Base-by-base conservation (phyloP, 1,284 basidiomycete genomes). In the Wallemia ichthyophaga region DNA sequence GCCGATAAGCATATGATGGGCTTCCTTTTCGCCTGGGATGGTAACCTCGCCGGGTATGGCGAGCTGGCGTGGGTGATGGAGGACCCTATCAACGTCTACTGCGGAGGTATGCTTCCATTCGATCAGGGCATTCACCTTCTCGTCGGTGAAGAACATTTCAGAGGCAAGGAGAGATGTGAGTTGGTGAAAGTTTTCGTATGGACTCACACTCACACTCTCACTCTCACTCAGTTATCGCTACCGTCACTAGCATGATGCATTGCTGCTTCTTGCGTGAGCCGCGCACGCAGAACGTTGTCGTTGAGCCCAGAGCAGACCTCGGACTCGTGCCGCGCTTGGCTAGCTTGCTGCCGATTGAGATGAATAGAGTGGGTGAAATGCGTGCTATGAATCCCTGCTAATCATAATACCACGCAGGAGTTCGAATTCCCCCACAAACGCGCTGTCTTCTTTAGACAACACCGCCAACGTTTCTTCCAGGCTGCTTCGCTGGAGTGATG, bases 41-140 rank as follows among this genome's bases (percentile, higher is more conserved):
- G 73, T 1, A 74, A 76, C 64, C 65, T 72, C 56, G 76, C 76
- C 65, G 76, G 76, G 1, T 78, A 78, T 60, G 64, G 68, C 17
- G 78, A 78, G 65, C 61, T 76, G 25, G 72, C 72, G 17, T 78
- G 75, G 69, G 67, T 72, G 58, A 78, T 74, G 69, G 73, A 74
- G 60, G 65, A 69, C 58, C 63, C 64, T 1, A 61, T 66, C 59
- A 61, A 61, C 1, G 60, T 64, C 1, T 63, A 64, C 53, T 63
- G 65, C 56, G 62, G 62, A 11, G 62, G 62, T 7, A 62, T 71
- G 1, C 70, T 71, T 11, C 72, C 75, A 23, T 77, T 74, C 67
- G 77, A 78, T 60, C 69, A 75, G 33, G 75, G 74, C 0, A 66
- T 73, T 9, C 74, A 76, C 61, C 69, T 74, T 27, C 70, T 76